These are phyloP conservation scores for Phytophthora citricola DNA, from an alignment of 352 stramenopile genomes.

Conservation along the genomic window DNA sequence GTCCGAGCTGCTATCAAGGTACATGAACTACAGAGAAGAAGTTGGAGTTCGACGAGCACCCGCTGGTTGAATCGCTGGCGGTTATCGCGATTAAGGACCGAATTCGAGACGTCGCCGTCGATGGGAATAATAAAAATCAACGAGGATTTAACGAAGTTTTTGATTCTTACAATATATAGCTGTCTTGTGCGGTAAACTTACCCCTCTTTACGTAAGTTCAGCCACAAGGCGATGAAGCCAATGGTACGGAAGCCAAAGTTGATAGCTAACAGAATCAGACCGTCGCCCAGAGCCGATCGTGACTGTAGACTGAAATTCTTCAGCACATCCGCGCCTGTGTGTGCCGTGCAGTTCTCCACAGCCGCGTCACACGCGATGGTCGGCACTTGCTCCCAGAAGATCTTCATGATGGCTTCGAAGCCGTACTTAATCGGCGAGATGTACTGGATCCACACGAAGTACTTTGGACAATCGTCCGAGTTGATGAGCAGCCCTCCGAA, in stretches of 20 bases:
- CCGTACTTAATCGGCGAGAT: slow-evolving; percentile 58
- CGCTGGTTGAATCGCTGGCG: no score
- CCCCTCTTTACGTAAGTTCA: slow-evolving; percentile 19
- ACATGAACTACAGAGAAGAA: no score
- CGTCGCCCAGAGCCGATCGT: slow-evolving; percentile 18
- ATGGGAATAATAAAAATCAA: no score
- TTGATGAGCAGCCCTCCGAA: slow-evolving; percentile 61
- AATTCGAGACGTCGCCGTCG: no score
- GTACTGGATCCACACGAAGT: slow-evolving; percentile 56
- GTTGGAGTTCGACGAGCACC: no score
- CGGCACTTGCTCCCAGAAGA: slow-evolving; percentile 48
- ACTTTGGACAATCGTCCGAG: slow-evolving; percentile 42
- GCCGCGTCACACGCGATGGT: slow-evolving; percentile 43
- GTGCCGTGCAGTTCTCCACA: slow-evolving; percentile 33
- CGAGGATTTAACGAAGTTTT: no score
- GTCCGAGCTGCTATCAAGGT: no score
- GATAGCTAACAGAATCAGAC: slow-evolving; percentile 30
- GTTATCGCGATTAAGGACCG: no score
- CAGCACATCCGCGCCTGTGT: slow-evolving; percentile 39
- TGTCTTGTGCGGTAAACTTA: background rate
- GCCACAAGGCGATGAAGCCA: slow-evolving; percentile 33
- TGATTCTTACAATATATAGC: no score
- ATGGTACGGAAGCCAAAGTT: slow-evolving; percentile 39
- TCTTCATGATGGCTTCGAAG: slow-evolving; percentile 56
- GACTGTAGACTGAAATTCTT: slow-evolving; percentile 37